phyloP scores from a whole-genome alignment of 78 protist genomes.

The Fonticula alba region DNA sequence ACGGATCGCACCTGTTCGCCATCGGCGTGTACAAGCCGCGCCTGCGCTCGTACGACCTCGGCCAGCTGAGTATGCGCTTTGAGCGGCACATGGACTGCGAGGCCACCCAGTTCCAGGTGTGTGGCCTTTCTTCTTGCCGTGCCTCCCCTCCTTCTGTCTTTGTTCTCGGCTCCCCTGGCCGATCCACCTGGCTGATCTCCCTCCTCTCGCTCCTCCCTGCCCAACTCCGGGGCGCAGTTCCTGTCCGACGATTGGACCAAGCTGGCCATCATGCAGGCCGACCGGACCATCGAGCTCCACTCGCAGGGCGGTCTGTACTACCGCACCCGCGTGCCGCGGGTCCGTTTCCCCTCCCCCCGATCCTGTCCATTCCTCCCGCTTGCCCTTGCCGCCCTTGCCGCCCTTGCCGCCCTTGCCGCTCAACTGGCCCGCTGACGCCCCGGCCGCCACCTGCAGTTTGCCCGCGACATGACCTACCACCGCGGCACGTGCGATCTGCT shows the following conservation, averaged over 20 bases:
- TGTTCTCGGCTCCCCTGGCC: background rate
- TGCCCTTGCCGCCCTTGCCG: background rate
- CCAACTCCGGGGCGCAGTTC: background rate
- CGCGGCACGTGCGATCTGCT: constrained; percentile 40
- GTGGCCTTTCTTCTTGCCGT: background rate
- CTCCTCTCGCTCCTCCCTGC: background rate
- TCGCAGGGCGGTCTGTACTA: constrained; percentile 61
- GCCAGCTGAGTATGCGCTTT: constrained; percentile 65
- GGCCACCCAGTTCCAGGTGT: constrained; percentile 30
- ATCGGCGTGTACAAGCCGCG: constrained; percentile 61
- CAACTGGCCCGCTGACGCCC: too few species aligned
- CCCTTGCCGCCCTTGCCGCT: too few species aligned
- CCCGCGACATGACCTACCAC: constrained; percentile 74
- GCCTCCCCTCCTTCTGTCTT: background rate
- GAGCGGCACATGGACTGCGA: constrained; percentile 61
- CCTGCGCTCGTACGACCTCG: constrained; percentile 56
- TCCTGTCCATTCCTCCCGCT: background rate
- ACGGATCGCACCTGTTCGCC: constrained; percentile 52
- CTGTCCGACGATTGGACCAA: constrained; percentile 80
- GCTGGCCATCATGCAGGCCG: constrained; percentile 51
- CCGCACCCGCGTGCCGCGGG: constrained; percentile 52
- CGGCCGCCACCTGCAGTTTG: constrained; percentile 6
- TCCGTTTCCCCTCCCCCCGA: background rate
- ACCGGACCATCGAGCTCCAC: constrained; percentile 78
- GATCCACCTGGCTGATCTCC: background rate